Percentiles rank a stretch among this genome's conserved stretches.
These are phyloP conservation scores for Colletotrichum gigasporum DNA, from an alignment of 2,329 filamentous ascomycete species.

Conservation along the genomic window DNA sequence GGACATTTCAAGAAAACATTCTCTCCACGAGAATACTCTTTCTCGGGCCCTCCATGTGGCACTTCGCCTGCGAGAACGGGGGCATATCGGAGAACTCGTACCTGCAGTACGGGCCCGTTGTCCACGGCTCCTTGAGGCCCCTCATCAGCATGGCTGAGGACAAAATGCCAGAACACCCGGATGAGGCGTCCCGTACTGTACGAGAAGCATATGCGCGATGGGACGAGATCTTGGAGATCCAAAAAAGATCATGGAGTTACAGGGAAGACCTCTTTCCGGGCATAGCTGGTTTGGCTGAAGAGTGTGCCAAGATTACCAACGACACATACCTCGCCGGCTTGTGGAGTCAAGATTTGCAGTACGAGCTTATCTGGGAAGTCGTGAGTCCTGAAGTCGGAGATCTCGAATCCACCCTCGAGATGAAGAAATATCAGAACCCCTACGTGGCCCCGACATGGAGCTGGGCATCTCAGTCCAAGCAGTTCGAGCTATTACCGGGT, in stretches of 20 bases:
- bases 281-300: background rate
- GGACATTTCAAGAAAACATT: constrained; percentile 5
- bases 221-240: background rate
- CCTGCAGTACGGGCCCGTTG: background rate
- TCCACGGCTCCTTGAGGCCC: background rate
- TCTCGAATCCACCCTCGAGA: background rate
- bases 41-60: background rate
- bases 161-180: background rate
- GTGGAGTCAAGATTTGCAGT: background rate
- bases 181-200: background rate
- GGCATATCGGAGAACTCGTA: background rate
- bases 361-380: background rate
- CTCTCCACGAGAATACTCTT: background rate
- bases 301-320: background rate
- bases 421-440: background rate
- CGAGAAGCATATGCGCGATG: background rate
- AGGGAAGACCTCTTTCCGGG: background rate
- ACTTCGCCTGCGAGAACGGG: background rate
- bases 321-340: background rate
- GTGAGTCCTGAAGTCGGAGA: background rate
- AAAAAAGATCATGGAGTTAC: background rate
- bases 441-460: constrained; percentile 10
- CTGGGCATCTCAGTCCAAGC: background rate
- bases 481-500: background rate
- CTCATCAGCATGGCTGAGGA: background rate